These are phyloP conservation scores for Cyclanthera cordifolia DNA, from an alignment of 306 rosid genomes.

Conservation along the genomic window DNA sequence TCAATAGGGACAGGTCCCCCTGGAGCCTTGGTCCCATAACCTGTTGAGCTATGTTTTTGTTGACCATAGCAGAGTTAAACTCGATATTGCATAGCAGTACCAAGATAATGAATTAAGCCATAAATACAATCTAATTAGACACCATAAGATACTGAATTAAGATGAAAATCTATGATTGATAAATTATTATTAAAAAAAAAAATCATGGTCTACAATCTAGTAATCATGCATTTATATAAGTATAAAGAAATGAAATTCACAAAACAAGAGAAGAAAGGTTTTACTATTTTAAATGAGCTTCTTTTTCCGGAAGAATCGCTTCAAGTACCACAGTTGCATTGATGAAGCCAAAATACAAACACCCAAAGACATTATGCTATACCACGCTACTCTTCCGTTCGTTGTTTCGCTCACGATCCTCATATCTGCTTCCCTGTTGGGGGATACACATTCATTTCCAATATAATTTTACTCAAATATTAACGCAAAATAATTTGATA, in stretches of 20 bases:
- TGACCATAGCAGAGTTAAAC: too few species aligned
- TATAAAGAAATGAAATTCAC: background rate
- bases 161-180: background rate
- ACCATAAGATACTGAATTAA: background rate
- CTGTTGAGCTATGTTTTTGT: too few species aligned
- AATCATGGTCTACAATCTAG: background rate
- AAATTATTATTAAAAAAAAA: background rate
- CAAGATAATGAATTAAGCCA: too few species aligned
- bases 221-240: background rate
- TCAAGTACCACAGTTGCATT: conserved; percentile 73
- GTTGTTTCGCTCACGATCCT: conserved; percentile 78
- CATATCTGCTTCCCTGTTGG: conserved; percentile 73
- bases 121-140: background rate
- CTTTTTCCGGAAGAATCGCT: conserved; percentile 84
- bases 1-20: too few species aligned
- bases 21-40: too few species aligned
- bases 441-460: background rate
- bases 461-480: background rate
- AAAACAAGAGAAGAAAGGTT: background rate
- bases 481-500: too few species aligned
- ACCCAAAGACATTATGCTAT: conserved; percentile 65
- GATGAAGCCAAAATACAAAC: conserved; percentile 63
- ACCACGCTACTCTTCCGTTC: conserved; percentile 69
- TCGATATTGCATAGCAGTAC: background rate
- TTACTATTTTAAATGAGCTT: conserved; percentile 40